Evolutionary conservation across 1,284 basidiomycete species (phyloP), one percentile per base, ranked within the genome.

Genomic region (Polyporus tsugae): DNA sequence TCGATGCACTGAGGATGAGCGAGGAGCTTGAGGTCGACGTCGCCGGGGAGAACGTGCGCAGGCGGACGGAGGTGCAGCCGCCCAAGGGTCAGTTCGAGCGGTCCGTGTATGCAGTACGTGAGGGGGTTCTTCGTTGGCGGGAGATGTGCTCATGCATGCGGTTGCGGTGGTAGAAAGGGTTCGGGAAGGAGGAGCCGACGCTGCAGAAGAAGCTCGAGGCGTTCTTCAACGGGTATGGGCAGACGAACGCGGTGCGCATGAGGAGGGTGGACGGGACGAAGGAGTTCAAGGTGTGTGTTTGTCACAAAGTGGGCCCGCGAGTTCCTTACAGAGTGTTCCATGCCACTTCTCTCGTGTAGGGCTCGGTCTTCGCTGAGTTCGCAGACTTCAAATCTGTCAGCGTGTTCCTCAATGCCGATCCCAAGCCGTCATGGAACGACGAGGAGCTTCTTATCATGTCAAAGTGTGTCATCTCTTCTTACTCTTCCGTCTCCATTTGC

Each of bases 351-450:
- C 15, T 1, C 25, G 36, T 25, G 38, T 10, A 98, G 95, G 89
- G 92, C 68, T 98, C 96, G 22, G 95, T 98, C 33, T 99, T 99
- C 75, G 91, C 91, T 65, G 97, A 99, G 82, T 99, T 95, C 78
- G 86, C 89, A 38, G 90, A 94, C 75, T 86, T 90, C 76, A 86
- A 87, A 59, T 86, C 90, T 19, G 90, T 91, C 62, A 86, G 91
- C 39, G 86, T 86, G 36, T 98, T 99, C 85, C 83, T 98, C 59
- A 90, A 86, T 35, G 88, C 91, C 2, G 91, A 94, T 63, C 90
- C 91, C 2, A 94, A 94, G 81, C 95, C 93, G 4, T 84, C 88
- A 38, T 97, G 90, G 86, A 83, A 92, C 15, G 92, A 87, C 29
- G 84, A 87, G 46, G 91, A 95, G 73, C 86, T 99, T 53, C 77